phyloP scores from a whole-genome alignment of 164 flowering plant genomes.

The Nymphaea colorata region DNA sequence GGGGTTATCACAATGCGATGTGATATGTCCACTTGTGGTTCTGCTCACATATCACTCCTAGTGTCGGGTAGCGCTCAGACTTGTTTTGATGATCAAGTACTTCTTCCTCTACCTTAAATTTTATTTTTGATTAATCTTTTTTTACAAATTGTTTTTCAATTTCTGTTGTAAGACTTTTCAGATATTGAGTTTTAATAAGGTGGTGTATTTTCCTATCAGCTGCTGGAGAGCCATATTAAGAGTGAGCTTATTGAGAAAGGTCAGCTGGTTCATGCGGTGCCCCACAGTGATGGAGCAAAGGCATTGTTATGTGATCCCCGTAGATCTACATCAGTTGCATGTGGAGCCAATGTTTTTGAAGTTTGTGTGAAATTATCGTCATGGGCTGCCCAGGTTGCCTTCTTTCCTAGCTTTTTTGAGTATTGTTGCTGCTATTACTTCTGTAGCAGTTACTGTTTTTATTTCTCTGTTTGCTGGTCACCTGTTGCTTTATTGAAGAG shows the following conservation, averaged over 20 bases:
- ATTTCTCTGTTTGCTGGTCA: background rate
- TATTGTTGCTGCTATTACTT: too few species aligned
- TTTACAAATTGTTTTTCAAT: too few species aligned
- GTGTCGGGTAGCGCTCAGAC: constrained; percentile 92
- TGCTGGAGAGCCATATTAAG: constrained; percentile 78
- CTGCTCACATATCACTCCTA: constrained; percentile 73
- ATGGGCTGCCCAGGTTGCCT: constrained; percentile 85
- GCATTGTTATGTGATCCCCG: constrained; percentile 49
- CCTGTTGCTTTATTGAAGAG: background rate
- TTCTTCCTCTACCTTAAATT: background rate
- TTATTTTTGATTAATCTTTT: background rate
- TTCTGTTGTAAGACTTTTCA: too few species aligned
- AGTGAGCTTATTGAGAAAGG: constrained; percentile 70
- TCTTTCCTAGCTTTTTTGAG: background rate
- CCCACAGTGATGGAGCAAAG: constrained; percentile 36
- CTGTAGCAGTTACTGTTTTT: too few species aligned
- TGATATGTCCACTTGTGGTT: constrained; percentile 87
- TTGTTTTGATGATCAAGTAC: constrained; percentile 90
- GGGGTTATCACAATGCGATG: constrained; percentile 99
- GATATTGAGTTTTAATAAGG: background rate
- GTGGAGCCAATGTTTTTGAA: constrained; percentile 85
- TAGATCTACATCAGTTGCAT: constrained; percentile 67
- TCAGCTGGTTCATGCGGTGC: constrained; percentile 55
- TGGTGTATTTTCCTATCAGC: constrained; percentile 22
- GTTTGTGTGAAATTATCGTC: constrained; percentile 75